Conservation (phyloP, 2,329 filamentous ascomycete species). For the Blastomyces silverae region DNA sequence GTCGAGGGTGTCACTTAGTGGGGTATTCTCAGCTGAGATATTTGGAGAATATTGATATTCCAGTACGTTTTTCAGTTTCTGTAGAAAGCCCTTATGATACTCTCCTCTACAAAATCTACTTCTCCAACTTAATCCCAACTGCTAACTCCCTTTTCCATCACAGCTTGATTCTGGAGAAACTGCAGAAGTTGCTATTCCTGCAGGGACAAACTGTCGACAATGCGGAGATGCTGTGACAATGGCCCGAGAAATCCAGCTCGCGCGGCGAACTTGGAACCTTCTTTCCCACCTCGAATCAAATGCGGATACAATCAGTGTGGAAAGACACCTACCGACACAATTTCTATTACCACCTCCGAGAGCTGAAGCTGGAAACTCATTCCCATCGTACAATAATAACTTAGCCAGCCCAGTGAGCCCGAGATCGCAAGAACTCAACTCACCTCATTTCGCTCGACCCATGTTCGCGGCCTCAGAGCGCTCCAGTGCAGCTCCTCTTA, state of each 20-base stretch:
- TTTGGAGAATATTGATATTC: slow-evolving; percentile 25
- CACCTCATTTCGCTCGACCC: slow-evolving; percentile 4
- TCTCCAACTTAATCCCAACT: background rate
- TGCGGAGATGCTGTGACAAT: slow-evolving; percentile 33
- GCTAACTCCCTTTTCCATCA: slow-evolving; percentile 10
- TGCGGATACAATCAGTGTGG: slow-evolving; percentile 36
- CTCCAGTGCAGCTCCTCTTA: slow-evolving; percentile 9
- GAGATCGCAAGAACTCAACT: slow-evolving; percentile 3
- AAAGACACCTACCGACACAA: slow-evolving; percentile 34
- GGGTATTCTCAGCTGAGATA: slow-evolving; percentile 34
- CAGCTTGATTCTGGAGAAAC: slow-evolving; percentile 17
- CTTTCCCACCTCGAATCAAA: slow-evolving; percentile 35
- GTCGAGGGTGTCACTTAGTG: slow-evolving; percentile 33
- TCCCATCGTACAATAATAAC: slow-evolving; percentile 8
- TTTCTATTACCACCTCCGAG: slow-evolving; percentile 34
- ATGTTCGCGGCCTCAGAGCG: background rate
- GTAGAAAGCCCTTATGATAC: background rate
- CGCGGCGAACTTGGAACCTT: slow-evolving; percentile 35
- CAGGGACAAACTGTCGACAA: slow-evolving; percentile 30
- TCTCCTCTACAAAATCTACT: background rate
- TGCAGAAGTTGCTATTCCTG: slow-evolving; percentile 18
- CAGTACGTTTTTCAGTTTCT: background rate
- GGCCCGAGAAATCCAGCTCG: slow-evolving; percentile 35
- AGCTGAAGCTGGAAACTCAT: slow-evolving; percentile 19
- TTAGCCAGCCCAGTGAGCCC: slow-evolving; percentile 9